phyloP scores from a whole-genome alignment of 176 grass and related monocot genomes.

The Musa beccarii region DNA sequence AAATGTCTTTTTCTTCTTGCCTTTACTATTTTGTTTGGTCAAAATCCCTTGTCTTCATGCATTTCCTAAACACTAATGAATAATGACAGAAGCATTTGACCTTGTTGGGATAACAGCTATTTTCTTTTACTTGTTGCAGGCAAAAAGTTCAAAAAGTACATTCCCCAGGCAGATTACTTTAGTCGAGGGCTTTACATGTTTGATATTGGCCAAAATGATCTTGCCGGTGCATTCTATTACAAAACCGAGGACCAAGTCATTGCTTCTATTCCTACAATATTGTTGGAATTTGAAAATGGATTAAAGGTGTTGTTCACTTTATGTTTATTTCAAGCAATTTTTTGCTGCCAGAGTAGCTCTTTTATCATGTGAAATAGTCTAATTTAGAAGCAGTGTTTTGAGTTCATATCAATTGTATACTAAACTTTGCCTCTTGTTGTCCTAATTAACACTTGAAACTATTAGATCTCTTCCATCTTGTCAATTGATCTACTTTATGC shows the following conservation, averaged over 20 bases:
- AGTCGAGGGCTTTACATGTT: constrained; percentile 81
- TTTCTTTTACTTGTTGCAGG: constrained; percentile 35
- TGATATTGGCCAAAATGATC: constrained; percentile 97
- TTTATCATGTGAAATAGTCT: not conserved
- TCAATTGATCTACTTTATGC: not conserved
- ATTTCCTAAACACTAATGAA: not conserved
- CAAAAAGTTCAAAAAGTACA: constrained; percentile 46
- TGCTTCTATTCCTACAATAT: constrained; percentile 78
- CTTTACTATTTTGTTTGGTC: not conserved
- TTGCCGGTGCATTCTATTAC: constrained; percentile 83
- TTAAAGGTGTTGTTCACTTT: constrained; percentile 51
- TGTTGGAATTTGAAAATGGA: constrained; percentile 79
- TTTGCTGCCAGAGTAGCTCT: not conserved
- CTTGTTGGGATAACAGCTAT: not conserved
- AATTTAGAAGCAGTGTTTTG: not conserved
- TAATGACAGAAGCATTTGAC: not conserved
- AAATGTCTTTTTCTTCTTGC: not conserved
- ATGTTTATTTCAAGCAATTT: not conserved
- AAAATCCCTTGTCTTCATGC: too few species aligned
- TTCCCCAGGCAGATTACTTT: constrained; percentile 76
- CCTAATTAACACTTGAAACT: not conserved
- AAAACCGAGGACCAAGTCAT: constrained; percentile 81
- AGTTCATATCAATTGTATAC: not conserved
- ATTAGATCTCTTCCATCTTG: not conserved
- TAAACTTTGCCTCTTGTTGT: not conserved